These are phyloP conservation scores for Oryza glaberrima DNA, from an alignment of 176 grass and related monocot species.

Conservation along the genomic window DNA sequence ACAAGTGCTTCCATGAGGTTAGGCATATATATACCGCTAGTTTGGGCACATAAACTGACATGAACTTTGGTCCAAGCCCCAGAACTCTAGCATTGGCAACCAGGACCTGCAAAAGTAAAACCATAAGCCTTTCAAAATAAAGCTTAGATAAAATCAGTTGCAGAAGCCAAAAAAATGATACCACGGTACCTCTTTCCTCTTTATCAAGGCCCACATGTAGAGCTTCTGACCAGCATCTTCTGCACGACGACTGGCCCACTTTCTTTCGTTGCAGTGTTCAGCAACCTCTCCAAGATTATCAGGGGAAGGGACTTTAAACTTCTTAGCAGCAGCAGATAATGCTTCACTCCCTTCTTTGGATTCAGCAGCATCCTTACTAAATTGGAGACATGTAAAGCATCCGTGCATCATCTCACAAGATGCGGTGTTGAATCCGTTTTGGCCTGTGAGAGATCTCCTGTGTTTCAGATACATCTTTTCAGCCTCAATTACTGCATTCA, in stretches of 20 bases:
- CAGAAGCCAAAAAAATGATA: conserved; percentile 13
- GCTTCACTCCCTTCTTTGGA: conserved; percentile 74
- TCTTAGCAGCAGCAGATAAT: conserved; percentile 61
- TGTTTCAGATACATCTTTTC: conserved; percentile 73
- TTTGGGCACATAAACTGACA: conserved; percentile 86
- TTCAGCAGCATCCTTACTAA: conserved; percentile 70
- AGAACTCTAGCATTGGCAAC: conserved; percentile 80
- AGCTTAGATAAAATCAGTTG: not conserved
- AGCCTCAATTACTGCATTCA: conserved; percentile 81
- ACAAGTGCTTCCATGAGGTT: conserved; percentile 7
- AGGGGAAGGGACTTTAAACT: conserved; percentile 67
- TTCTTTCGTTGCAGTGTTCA: conserved; percentile 88
- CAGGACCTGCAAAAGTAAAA: conserved; percentile 60
- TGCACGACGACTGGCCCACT: conserved; percentile 73
- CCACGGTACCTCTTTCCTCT: conserved; percentile 73
- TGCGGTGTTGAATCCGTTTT: conserved; percentile 34
- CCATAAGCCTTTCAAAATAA: conserved; percentile 27
- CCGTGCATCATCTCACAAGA: conserved; percentile 40
- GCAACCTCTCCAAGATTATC: conserved; percentile 68
- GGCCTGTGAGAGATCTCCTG: conserved; percentile 33
- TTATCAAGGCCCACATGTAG: conserved; percentile 89
- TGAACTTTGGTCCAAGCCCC: conserved; percentile 90
- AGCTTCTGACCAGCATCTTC: conserved; percentile 88
- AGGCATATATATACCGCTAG: conserved; percentile 66
- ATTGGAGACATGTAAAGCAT: conserved; percentile 75